Evolutionary conservation across 352 stramenopile species (phyloP), one percentile per base, ranked within the genome.

Genomic region (Phytopythium delawarense): DNA sequence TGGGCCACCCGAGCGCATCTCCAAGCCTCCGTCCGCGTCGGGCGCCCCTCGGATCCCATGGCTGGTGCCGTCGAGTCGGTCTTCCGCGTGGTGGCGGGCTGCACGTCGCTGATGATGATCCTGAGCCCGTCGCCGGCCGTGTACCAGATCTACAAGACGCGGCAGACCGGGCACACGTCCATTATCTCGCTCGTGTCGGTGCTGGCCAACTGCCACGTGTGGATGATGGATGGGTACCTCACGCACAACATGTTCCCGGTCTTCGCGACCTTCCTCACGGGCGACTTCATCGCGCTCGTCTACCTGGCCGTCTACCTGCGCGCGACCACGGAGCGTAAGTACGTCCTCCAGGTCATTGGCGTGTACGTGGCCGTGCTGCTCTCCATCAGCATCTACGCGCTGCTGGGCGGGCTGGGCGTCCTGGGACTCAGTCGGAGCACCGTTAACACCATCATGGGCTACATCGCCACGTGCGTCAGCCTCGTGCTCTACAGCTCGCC

Each of bases 401-500:
- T 86, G n/a, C 63, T 76, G 9, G 69, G 69, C 13, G 66, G 60
- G 0, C 48, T 71, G 4, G 60, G 63, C 21, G 62, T 76, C 0
- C 65, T 76, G 56, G 69, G 66, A 4, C 35, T 80, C 20, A 80
- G 69, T 32, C 42, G 64, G 23, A 46, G 70, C 55, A 64, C 65
- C 3, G 68, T 72, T 44, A 63, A 69, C 34, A 61, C 69, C 50
- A 72, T 74, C 48, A 76, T 78, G 61, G 71, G 71, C 5, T 79
- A 74, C 52, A 48, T 71, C 0, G 69, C 66, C 8, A 69, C 71
- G 50, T 78, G 64, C 50, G 71, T 81, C n/a, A 76, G 64, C 7
- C 21, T 85, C 49, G 52, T 85, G 56, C 77, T 89, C 16, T 87
- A 85, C 68, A 70, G 67, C 46, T 85, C 76, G n/a, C 79, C 79